Evolutionary conservation across 371 early-diverging fungal species (phyloP).

Genomic region (Rhizopus stolonifer): DNA sequence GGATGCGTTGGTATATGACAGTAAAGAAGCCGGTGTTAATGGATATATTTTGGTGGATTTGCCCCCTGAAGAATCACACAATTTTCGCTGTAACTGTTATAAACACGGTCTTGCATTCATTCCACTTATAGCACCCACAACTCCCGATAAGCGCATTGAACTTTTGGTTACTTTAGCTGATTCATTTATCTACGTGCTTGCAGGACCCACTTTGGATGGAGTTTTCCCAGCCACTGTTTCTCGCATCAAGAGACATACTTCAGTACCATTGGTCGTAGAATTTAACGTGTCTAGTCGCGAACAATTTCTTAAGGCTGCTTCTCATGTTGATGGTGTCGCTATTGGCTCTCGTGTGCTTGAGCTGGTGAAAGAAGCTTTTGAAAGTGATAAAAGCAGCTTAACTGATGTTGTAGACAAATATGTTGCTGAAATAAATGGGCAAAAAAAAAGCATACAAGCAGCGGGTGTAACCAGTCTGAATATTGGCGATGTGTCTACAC

Average conservation of each 20-base stretch:
- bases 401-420: conserved; percentile 58
- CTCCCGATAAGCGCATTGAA: conserved; percentile 80
- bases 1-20: conserved; percentile 75
- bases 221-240: conserved; percentile 78
- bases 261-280: conserved; percentile 90
- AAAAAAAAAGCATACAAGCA: conserved; percentile 35
- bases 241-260: conserved; percentile 76
- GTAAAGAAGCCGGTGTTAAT: conserved; percentile 81
- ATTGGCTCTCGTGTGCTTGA: conserved; percentile 92
- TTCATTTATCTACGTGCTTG: conserved; percentile 94
- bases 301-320: conserved; percentile 83
- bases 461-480: conserved; percentile 35
- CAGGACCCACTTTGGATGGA: conserved; percentile 90
- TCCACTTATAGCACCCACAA: conserved; percentile 94
- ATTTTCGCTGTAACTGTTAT: conserved; percentile 75
- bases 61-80: conserved; percentile 94
- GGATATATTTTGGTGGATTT: conserved; percentile 98
- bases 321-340: conserved; percentile 90
- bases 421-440: conserved; percentile 63
- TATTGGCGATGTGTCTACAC: conserved; percentile 27
- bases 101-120: conserved; percentile 84
- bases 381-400: conserved; percentile 46
- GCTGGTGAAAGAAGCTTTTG: conserved; percentile 63
- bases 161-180: conserved; percentile 79
- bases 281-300: conserved; percentile 92